These are phyloP conservation scores for Fusarium torreyae DNA, from an alignment of 2,329 filamentous ascomycete species.

Conservation along the genomic window DNA sequence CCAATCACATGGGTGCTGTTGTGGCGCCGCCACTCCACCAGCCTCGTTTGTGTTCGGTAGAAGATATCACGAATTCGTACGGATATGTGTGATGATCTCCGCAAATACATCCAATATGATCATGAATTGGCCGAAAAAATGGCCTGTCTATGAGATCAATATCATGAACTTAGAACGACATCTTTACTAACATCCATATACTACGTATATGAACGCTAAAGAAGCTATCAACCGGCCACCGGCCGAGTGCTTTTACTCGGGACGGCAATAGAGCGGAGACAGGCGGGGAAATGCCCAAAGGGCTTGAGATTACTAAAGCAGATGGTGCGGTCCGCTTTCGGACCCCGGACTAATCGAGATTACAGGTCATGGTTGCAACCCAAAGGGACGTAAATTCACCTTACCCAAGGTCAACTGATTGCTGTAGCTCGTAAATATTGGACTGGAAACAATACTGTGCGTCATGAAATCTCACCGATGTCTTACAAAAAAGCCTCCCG, in stretches of 20 bases:
- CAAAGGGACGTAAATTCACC: not conserved
- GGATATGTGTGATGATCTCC: not conserved
- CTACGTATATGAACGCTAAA: not conserved
- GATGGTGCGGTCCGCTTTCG: constrained; percentile 35
- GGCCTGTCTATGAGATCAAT: not conserved
- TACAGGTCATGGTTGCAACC: constrained; percentile 25
- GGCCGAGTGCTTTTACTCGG: constrained; percentile 21
- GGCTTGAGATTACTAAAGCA: constrained; percentile 15
- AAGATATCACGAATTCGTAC: not conserved
- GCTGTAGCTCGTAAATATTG: not conserved
- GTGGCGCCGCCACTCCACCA: constrained; percentile 17
- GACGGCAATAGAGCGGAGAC: constrained; percentile 34
- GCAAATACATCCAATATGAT: too few species aligned
- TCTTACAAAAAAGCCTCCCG: constrained; percentile 14
- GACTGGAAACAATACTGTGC: not conserved
- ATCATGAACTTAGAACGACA: not conserved
- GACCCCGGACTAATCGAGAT: constrained; percentile 16
- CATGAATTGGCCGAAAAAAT: too few species aligned
- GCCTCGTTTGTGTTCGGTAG: not conserved
- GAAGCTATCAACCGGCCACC: constrained; percentile 1
- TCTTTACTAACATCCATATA: not conserved
- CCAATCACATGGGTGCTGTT: constrained; percentile 32
- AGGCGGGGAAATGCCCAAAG: constrained; percentile 14
- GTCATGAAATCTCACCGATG: constrained; percentile 28
- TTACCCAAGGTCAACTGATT: constrained; percentile 15